Evolutionary conservation across 805 yeast species (phyloP).

Genomic region (Lipomyces yamadae): DNA sequence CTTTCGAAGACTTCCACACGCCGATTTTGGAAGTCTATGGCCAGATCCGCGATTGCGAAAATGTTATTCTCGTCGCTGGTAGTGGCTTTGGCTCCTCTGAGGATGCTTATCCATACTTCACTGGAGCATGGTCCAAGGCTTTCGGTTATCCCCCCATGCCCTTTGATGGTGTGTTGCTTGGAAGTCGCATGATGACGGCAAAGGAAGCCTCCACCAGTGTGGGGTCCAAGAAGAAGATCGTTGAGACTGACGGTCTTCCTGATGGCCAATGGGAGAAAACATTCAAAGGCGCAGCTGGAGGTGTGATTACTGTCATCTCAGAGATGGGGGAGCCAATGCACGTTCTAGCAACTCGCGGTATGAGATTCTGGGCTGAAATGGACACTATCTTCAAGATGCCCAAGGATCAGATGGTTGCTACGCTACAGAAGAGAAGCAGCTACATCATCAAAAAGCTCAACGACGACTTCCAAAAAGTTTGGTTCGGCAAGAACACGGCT

Average conservation of each 20-base stretch:
- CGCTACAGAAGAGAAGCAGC: slow-evolving; percentile 79
- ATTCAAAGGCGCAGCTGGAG: slow-evolving; percentile 95
- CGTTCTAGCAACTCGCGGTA: slow-evolving; percentile 98
- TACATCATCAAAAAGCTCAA: slow-evolving; percentile 84
- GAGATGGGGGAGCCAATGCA: slow-evolving; percentile 99
- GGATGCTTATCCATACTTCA: slow-evolving; percentile 95
- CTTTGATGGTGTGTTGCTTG: slow-evolving; percentile 94
- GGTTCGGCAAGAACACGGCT: slow-evolving; percentile 83
- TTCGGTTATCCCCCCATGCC: slow-evolving; percentile 98
- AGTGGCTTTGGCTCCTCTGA: slow-evolving; percentile 98
- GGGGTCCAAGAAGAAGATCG: slow-evolving; percentile 91
- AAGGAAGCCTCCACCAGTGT: slow-evolving; percentile 93
- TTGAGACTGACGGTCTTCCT: slow-evolving; percentile 84
- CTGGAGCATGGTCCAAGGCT: slow-evolving; percentile 92
- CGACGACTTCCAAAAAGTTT: slow-evolving; percentile 95
- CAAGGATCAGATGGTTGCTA: slow-evolving; percentile 75
- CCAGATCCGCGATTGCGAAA: slow-evolving; percentile 86
- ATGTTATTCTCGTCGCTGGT: slow-evolving; percentile 92
- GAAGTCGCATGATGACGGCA: slow-evolving; percentile 97
- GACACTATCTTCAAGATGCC: slow-evolving; percentile 93
- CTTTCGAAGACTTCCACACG: slow-evolving; percentile 98
- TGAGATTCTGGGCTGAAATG: slow-evolving; percentile 81
- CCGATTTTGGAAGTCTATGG: slow-evolving; percentile 96
- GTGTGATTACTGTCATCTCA: slow-evolving; percentile 91
- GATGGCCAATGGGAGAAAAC: slow-evolving; percentile 92